Percentiles rank a stretch among this genome's conserved stretches.
These are phyloP conservation scores for Fusarium nurragi DNA, from an alignment of 2,329 filamentous ascomycete species.

Conservation along the genomic window DNA sequence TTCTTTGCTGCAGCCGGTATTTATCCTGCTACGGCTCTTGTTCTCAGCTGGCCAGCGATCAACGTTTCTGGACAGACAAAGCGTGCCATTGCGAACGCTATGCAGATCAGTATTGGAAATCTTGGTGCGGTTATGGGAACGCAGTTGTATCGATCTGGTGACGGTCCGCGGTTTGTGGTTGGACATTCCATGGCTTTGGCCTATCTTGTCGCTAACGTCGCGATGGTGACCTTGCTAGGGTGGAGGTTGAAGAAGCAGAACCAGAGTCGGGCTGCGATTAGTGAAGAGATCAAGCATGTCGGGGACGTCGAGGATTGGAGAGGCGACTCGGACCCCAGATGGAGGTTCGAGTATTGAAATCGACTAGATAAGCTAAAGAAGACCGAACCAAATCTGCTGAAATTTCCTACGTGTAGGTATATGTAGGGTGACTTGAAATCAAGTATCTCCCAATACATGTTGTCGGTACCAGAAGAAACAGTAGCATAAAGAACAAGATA, in stretches of 20 bases:
- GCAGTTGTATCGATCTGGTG: conserved; percentile 70
- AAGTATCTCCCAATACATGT: no score
- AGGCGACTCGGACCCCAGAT: conserved; percentile 71
- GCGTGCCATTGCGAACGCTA: conserved; percentile 71
- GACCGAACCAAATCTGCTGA: no score
- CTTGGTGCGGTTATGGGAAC: conserved; percentile 74
- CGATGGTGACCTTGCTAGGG: conserved; percentile 64
- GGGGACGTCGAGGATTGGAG: conserved; percentile 63
- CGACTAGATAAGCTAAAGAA: no score
- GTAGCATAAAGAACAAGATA: no score
- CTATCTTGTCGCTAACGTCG: conserved; percentile 68
- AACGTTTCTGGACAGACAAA: conserved; percentile 78
- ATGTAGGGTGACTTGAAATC: no score
- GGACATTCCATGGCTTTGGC: conserved; percentile 74
- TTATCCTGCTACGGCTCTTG: conserved; percentile 71
- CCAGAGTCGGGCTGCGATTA: conserved; percentile 55
- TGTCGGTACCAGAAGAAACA: no score
- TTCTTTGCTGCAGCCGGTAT: conserved; percentile 74
- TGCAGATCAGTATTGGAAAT: conserved; percentile 78
- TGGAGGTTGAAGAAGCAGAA: conserved; percentile 68
- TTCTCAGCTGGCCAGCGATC: conserved; percentile 75
- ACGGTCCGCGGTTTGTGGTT: conserved; percentile 70
- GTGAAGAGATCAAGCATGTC: conserved; percentile 58
- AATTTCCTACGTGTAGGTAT: no score
- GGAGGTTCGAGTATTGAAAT: conserved; percentile 66